Conservation (phyloP, 2,329 filamentous ascomycete genomes). For the Phoma sp. region DNA sequence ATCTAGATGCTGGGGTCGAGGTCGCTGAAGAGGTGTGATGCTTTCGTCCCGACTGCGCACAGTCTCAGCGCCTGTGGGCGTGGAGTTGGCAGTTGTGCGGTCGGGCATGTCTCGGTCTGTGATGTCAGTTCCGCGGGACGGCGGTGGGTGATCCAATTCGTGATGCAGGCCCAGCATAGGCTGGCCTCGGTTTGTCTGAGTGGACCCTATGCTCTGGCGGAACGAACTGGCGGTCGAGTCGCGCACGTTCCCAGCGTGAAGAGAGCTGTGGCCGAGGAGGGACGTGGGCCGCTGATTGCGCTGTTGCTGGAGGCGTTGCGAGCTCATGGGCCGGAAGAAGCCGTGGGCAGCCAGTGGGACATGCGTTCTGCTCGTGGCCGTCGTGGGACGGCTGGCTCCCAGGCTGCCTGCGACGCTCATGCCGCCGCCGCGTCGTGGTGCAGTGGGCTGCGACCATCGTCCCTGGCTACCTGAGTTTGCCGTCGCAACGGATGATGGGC, state of each 20-base stretch:
- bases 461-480: constrained; percentile 49
- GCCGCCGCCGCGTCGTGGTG: constrained; percentile 58
- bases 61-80: constrained; percentile 66
- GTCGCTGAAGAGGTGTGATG: constrained; percentile 73
- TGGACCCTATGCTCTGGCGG: constrained; percentile 48
- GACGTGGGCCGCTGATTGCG: constrained; percentile 64
- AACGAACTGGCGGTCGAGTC: constrained; percentile 43
- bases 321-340: constrained; percentile 97
- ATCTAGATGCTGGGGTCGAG: constrained; percentile 62
- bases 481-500: constrained; percentile 52
- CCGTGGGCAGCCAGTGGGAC: constrained; percentile 88
- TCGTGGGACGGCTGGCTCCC: constrained; percentile 58
- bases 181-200: constrained; percentile 38
- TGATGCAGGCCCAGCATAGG: constrained; percentile 42
- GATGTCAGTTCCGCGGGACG: constrained; percentile 80
- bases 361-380: constrained; percentile 79
- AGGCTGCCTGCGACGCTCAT: constrained; percentile 54
- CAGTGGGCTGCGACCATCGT: constrained; percentile 61
- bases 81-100: constrained; percentile 74
- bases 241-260: constrained; percentile 39
- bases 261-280: constrained; percentile 41
- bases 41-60: constrained; percentile 75
- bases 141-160: constrained; percentile 55
- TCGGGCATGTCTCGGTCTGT: constrained; percentile 76
- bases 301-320: constrained; percentile 90